Base-by-base conservation (phyloP, 257 asterid genomes). In the Plantago major region DNA sequence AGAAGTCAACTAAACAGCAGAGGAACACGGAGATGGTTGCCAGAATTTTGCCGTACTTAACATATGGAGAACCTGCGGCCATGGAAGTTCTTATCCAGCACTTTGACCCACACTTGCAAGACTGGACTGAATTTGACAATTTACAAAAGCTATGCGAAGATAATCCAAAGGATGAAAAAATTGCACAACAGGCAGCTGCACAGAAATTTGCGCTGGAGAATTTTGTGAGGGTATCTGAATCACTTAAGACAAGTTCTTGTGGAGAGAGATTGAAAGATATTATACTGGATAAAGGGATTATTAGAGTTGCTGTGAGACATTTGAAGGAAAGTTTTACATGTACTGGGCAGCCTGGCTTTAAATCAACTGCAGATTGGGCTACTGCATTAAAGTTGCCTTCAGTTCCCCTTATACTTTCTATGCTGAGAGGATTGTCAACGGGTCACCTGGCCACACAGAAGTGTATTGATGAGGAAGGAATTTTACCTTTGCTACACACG, bases 11-110 rank as follows among this genome's bases (percentile, higher is more conserved):
- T 71, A 92, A 92, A 77, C 97, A 86, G 74, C 97, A 85, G 79
- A 85, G 99, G 77, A 93, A 93, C 80, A 89, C 97, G 11, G 99
- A 89, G 80, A 93, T 93, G 99, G 96, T 89, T 58, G 99, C 99
- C 47, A 82, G 99, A 74, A 93, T 93, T 73, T 81, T 93, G 72
- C 99, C 99, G 14, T 89, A 85, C 86, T 74, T 93, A 82, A 93
- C 99, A 22, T 93, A 93, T 33, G 99, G 99, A 54, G 97, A 93
- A 73, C 92, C 96, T 55, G 94, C 78, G n/a, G 99, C 99, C 22
- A 93, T 93, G 97, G 99, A 93, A 58, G 96, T 86, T 58, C 95
- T 93, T 48, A 78, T 93, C 66, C 95, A 85, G 81, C 99, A 93
- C 86, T 93, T 93, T 64, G 84, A 89, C 69, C 99, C 96, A 5